These are phyloP conservation scores for Haplosporangium sp. DNA, from an alignment of 371 early-diverging fungal species.

Conservation along the genomic window DNA sequence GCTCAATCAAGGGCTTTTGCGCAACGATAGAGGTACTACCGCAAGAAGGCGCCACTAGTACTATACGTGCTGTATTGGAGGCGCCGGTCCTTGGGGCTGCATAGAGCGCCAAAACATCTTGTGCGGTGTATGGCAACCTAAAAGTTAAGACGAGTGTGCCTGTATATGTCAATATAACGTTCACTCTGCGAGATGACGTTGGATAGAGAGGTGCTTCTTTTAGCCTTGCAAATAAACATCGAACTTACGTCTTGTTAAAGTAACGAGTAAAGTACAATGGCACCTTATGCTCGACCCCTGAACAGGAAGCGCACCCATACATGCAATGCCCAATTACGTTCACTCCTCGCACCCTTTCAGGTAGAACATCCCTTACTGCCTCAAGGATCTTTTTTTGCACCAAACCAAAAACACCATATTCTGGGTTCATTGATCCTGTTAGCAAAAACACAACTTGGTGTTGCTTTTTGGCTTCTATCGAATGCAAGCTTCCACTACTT, in stretches of 20 bases:
- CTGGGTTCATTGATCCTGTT: constrained; percentile 54
- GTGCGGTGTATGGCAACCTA: constrained; percentile 49
- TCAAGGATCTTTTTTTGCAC: constrained; percentile 47
- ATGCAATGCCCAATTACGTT: constrained; percentile 54
- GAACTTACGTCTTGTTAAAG: constrained; percentile 45
- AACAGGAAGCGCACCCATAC: constrained; percentile 53
- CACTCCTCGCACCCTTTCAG: constrained; percentile 43
- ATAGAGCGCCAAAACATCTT: constrained; percentile 29
- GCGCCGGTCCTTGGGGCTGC: not conserved
- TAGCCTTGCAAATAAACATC: not conserved
- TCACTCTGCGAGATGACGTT: not conserved
- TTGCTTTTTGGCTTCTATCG: constrained; percentile 19
- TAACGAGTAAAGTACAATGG: constrained; percentile 56
- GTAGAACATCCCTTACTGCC: constrained; percentile 45
- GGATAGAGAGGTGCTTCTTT: not conserved
- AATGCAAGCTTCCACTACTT: constrained; percentile 9
- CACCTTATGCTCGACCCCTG: constrained; percentile 53
- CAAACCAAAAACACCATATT: constrained; percentile 49
- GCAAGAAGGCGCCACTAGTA: constrained; percentile 46
- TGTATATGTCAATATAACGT: not conserved
- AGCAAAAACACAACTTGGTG: constrained; percentile 51
- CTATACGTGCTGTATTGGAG: constrained; percentile 13
- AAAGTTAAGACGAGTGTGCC: not conserved
- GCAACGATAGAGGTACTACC: constrained; percentile 48
- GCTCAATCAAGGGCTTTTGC: constrained; percentile 42